Evolutionary conservation across 176 grass and related monocot species (phyloP).

Genomic region (Juncus effusus): DNA sequence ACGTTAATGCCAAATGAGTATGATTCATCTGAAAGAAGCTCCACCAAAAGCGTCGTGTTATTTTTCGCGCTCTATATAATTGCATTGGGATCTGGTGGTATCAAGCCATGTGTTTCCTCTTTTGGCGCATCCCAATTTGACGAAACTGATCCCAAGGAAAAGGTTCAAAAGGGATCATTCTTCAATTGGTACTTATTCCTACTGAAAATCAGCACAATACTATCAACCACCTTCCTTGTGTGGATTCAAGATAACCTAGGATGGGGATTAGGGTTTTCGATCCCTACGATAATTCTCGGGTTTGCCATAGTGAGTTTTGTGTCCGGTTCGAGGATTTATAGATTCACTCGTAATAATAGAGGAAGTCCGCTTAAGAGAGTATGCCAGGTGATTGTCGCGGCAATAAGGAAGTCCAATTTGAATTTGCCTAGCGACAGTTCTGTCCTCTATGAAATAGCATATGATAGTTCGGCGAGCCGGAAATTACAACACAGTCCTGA

Average conservation of each 20-base stretch:
- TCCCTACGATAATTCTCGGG: slow-evolving; percentile 58
- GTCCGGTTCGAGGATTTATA: slow-evolving; percentile 50
- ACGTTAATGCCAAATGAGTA: slow-evolving; percentile 1
- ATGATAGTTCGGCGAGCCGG: slow-evolving; percentile 30
- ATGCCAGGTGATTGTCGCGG: slow-evolving; percentile 52
- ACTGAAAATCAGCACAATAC: slow-evolving; percentile 59
- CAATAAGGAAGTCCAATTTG: slow-evolving; percentile 43
- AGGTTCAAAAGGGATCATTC: slow-evolving; percentile 43
- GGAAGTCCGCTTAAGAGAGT: slow-evolving; percentile 58
- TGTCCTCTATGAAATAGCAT: slow-evolving; percentile 46
- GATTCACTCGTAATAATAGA: slow-evolving; percentile 42
- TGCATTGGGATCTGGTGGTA: slow-evolving; percentile 52
- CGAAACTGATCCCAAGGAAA: slow-evolving; percentile 31
- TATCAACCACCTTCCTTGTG: slow-evolving; percentile 56
- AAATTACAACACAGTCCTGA: slow-evolving; percentile 47
- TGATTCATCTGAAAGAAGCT: slow-evolving; percentile 39
- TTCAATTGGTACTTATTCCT: slow-evolving; percentile 90
- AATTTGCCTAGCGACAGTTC: slow-evolving; percentile 33
- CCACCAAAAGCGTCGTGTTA: slow-evolving; percentile 20
- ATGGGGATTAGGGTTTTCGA: slow-evolving; percentile 65
- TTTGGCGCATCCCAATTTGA: slow-evolving; percentile 72
- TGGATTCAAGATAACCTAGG: slow-evolving; percentile 76
- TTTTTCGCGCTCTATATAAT: slow-evolving; percentile 50
- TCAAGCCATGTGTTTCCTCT: slow-evolving; percentile 52
- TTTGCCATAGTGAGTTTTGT: slow-evolving; percentile 61